Conservation (phyloP, 2,329 filamentous ascomycete genomes). For the Penicillium digitatum region DNA sequence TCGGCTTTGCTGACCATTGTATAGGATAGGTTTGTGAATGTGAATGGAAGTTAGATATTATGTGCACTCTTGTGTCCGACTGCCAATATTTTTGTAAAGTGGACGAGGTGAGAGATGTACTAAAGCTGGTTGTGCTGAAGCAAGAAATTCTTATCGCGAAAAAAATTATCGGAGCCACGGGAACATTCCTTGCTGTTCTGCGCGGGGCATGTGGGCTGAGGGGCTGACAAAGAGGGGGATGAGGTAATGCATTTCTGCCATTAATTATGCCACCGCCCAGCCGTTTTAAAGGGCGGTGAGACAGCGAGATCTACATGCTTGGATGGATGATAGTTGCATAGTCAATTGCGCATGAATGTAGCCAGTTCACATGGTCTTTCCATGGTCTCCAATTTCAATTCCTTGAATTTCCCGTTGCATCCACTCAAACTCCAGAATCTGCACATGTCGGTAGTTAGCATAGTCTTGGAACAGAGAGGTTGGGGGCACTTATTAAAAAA, state of each 20-base stretch:
- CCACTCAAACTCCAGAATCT: background rate
- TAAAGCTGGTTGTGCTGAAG: background rate
- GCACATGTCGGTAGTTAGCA: constrained; percentile 34
- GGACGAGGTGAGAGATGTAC: background rate
- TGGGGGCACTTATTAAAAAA: constrained; percentile 41
- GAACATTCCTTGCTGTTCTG: constrained; percentile 32
- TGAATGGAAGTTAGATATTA: background rate
- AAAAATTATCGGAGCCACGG: constrained; percentile 24
- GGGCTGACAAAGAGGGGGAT: constrained; percentile 17
- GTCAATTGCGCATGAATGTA: background rate
- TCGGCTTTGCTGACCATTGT: constrained; percentile 31
- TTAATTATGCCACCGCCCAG: background rate
- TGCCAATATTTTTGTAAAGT: background rate
- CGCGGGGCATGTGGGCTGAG: constrained; percentile 16
- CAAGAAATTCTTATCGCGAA: constrained; percentile 16
- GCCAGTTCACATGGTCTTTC: background rate
- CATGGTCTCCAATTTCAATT: background rate
- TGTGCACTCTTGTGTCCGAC: background rate
- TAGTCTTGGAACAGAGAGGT: background rate
- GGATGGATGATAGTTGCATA: background rate
- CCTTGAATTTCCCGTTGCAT: background rate
- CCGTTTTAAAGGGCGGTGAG: background rate
- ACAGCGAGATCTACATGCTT: background rate
- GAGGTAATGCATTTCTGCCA: constrained; percentile 3
- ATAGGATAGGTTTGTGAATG: background rate